Conservation (phyloP, 495 filamentous ascomycete species). For the Entonaema liquescens region DNA sequence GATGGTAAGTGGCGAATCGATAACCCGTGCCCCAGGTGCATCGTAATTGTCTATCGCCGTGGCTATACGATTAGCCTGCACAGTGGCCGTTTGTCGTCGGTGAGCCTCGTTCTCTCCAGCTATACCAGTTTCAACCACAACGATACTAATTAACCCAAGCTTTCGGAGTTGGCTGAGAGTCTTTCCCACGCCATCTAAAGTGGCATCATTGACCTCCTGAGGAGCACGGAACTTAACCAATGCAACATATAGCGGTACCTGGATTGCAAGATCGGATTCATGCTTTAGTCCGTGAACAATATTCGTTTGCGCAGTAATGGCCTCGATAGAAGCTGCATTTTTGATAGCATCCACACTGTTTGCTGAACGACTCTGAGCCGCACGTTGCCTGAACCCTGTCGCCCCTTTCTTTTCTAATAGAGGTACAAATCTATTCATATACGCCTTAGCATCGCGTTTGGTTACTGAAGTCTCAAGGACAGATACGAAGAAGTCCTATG, state of each 20-base stretch:
- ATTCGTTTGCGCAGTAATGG: slow-evolving; percentile 24
- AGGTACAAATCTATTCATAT: slow-evolving; percentile 79
- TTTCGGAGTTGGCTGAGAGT: slow-evolving; percentile 84
- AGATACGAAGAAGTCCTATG: slow-evolving; percentile 82
- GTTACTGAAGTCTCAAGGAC: slow-evolving; percentile 85
- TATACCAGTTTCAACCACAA: slow-evolving; percentile 77
- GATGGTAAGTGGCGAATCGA: slow-evolving; percentile 69
- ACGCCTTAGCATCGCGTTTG: slow-evolving; percentile 88
- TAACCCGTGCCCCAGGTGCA: slow-evolving; percentile 69
- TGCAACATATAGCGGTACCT: slow-evolving; percentile 76
- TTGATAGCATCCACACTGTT: slow-evolving; percentile 6
- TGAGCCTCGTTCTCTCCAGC: slow-evolving; percentile 41
- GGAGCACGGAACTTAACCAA: slow-evolving; percentile 84
- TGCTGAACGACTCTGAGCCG: slow-evolving; percentile 41
- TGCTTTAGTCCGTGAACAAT: slow-evolving; percentile 61
- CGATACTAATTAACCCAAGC: slow-evolving; percentile 80
- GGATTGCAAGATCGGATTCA: slow-evolving; percentile 44
- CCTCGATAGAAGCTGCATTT: slow-evolving; percentile 8
- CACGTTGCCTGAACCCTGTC: slow-evolving; percentile 47
- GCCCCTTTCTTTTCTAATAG: slow-evolving; percentile 52
- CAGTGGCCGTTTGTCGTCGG: slow-evolving; percentile 49
- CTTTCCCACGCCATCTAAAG: slow-evolving; percentile 76
- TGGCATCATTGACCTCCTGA: slow-evolving; percentile 71
- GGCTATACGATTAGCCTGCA: slow-evolving; percentile 79
- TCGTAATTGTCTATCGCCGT: slow-evolving; percentile 73